Evolutionary conservation across 2,329 filamentous ascomycete species (phyloP), one percentile per base, ranked within the genome.

Genomic region (Botrytis tulipae): DNA sequence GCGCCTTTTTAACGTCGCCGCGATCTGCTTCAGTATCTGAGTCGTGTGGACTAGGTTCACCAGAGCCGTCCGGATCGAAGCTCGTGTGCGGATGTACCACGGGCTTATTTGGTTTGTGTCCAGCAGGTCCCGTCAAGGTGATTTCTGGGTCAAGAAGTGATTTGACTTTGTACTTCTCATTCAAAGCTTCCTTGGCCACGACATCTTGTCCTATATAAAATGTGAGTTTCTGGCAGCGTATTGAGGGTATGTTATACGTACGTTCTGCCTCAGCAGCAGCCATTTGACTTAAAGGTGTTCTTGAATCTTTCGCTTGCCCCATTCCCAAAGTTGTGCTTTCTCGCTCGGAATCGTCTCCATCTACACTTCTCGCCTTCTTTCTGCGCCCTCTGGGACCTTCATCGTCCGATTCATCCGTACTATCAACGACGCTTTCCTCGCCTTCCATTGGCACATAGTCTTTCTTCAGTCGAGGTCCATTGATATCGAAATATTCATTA

Each of bases 21-120:
- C 95, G 86, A 73, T 97, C 93, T 37, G 91, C 92, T 81, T 97
- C 94, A 46, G 94, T 91, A 74, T 98, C 96, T 3, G 94, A 97
- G 76, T 94, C 92, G 73, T 94, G 87, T 0, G 84, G 91, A 82
- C 87, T 84, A 79, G 85, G 82, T 3, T 83, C 83, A 6, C 85
- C 85, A 8, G 88, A 89, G n/a, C 83, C 79, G 4, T 75, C 77
- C 54, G 78, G 77, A 79, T 97, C 95, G 80, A 95, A 98, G 80
- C 91, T 96, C 18, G 93, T 97, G 71, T 90, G 89, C 1, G 95
- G 95, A 81, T 97, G 95, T 18, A 96, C 88, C 3, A 87, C 86
- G 1, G 86, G 80, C 80, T 89, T 91, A 75, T 78, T 83, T 70
- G 82, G 80, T 78, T 87, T 89, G 76, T 85, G 84, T 25, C 90